Evolutionary conservation across 225 moss, liverwort and hornwort genomes (phyloP), one percentile per base, ranked within the genome.

Genomic region (Pleurozium schreberi): DNA sequence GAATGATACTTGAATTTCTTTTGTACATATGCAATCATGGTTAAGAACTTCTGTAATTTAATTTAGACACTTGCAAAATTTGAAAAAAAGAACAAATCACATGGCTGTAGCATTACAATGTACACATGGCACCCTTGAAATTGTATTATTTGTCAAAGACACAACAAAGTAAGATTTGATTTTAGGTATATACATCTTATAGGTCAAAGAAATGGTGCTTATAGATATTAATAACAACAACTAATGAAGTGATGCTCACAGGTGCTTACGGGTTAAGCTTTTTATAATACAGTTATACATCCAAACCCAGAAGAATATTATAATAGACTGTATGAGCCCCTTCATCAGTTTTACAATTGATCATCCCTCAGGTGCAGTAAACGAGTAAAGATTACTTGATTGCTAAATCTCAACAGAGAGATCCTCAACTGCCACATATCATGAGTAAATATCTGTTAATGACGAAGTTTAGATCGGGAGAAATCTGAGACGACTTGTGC

Each of bases 71-170:
- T 62, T 49, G 15, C 6, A 53, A 12, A 55, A 81, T 53, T 62
- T 59, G 2, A 47, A 63, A 11, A 19, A 60, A 22, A 14, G 12
- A 12, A 14, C 12, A 71, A 31, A 5, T 40, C 18, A 80, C 55
- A 98, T 97, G 98, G 97, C 97, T 3, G 92, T 98, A 64, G 89
- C 92, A 33, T 89, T 97, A 52, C 95, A 94, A 79, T 98, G 97
- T 79, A 96, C 96, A 42, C 97, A 96, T 87, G 98, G 98, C 28
- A 85, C 38, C n/a, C 81, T 98, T 22, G 97, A 96, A 34, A 93
- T 98, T 68, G 89, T 95, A 1, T 92, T 98, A 47, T 98, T 96
- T 68, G 88, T 89, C 47, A 96, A 93, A 87, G 96, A 98, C 68
- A 84, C 95, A 86, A 85, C 90, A 20, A 96, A 95, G 98, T 97